Evolutionary conservation across 139 green algal genomes (phyloP), one percentile per base, ranked within the genome.

Genomic region (Bryopsis sp.): DNA sequence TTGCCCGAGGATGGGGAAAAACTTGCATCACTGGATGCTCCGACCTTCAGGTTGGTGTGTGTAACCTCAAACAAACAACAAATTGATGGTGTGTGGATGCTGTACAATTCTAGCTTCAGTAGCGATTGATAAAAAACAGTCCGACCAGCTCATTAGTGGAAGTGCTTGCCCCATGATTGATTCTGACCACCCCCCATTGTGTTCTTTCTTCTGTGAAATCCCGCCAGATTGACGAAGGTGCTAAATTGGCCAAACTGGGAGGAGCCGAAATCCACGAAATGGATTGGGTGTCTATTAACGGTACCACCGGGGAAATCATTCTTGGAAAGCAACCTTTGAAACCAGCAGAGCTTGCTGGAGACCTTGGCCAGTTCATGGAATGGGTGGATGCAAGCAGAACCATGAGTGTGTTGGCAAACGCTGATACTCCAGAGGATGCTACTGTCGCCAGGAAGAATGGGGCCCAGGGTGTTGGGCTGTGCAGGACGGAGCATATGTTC

Each of bases 1-100:
- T 96, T 39, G 89, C 89, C 4, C 78, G 89, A 28, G 89, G 89
- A 50, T 92, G 84, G 86, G 86, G 86, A 62, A 92, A 92, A 81
- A 78, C 86, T 35, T 93, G 86, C 77, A 76, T 93, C 31, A 82
- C 69, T 31, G 85, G 85, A 47, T 84, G 81, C 69, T 71, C 67
- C 4, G 70, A 68, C 19, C 59, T 92, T 26, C 26, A 76, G 58
- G n/a, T n/a, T n/a, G n/a, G 76, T 91, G 28, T 8, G 28, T 38
- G 8, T n/a, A n/a, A n/a, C n/a, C n/a, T n/a, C n/a, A n/a, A n/a
- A n/a, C n/a, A n/a, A n/a, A n/a, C n/a, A n/a, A n/a, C n/a, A n/a
- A n/a, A n/a, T n/a, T n/a, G n/a, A n/a, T n/a, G n/a, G n/a, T n/a
- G n/a, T n/a, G n/a, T n/a, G n/a, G n/a, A n/a, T n/a, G n/a, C n/a